Conservation (phyloP, 2,329 filamentous ascomycete species). For the Fusarium dimerum region DNA sequence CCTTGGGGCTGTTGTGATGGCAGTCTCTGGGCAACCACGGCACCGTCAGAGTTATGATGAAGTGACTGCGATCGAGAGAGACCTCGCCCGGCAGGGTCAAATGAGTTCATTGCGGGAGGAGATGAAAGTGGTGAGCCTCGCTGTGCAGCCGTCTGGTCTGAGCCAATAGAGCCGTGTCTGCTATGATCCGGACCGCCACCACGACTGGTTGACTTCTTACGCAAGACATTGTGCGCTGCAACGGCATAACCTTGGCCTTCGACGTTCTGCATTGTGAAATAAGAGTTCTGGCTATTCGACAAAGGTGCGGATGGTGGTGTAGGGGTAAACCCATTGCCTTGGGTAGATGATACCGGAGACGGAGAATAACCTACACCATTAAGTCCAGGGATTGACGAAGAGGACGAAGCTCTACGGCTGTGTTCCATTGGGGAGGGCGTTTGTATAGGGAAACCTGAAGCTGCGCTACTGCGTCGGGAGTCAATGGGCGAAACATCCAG, state of each 20-base stretch:
- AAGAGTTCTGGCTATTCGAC: slow-evolving; percentile 18
- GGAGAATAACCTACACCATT: slow-evolving; percentile 18
- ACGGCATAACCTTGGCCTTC: slow-evolving; percentile 23
- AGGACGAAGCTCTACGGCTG: slow-evolving; percentile 24
- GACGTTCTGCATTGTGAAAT: slow-evolving; percentile 18
- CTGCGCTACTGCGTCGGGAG: slow-evolving; percentile 29
- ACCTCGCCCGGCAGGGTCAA: slow-evolving; percentile 3
- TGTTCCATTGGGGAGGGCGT: slow-evolving; percentile 33
- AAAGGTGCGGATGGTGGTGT: slow-evolving; percentile 16
- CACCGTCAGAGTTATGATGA: slow-evolving; percentile 15
- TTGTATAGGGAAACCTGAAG: slow-evolving; percentile 21
- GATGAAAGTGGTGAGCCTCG: slow-evolving; percentile 13
- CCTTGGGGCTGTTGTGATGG: slow-evolving; percentile 3
- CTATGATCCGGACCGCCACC: slow-evolving; percentile 17
- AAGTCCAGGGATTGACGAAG: slow-evolving; percentile 11
- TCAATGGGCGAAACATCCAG: slow-evolving; percentile 29
- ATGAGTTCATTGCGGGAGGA: slow-evolving; percentile 5
- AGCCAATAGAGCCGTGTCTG: slow-evolving; percentile 22
- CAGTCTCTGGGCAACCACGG: slow-evolving; percentile 8
- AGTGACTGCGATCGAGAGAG: slow-evolving; percentile 14
- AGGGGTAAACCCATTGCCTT: slow-evolving; percentile 14
- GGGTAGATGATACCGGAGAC: slow-evolving; percentile 25
- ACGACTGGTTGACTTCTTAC: slow-evolving; percentile 23
- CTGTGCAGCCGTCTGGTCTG: slow-evolving; percentile 14
- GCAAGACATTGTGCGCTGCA: slow-evolving; percentile 23